Evolutionary conservation across 208 protist genomes (phyloP), one percentile per base, ranked within the genome.

Genomic region (Trypanosoma rangeli): DNA sequence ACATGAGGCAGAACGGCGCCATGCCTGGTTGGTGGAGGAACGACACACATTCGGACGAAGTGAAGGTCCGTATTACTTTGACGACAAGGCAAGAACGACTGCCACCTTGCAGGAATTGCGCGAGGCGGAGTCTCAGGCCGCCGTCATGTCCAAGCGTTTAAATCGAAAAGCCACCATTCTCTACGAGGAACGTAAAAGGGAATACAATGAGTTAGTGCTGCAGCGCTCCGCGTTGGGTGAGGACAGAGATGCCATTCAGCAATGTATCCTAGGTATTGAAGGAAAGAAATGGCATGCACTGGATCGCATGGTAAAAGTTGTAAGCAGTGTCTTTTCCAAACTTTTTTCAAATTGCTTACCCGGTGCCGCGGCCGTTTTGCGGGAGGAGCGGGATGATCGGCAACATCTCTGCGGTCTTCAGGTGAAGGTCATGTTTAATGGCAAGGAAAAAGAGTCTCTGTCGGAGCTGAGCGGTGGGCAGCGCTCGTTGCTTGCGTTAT

Each of bases 381-480:
- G 80, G 8, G 95, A 97, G 69, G 96, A 98, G 65, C 76, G 85
- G 9, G 78, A 97, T 68, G 86, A 84, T 33, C 54, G 80, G 1
- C 50, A 80, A 13, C 85, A 92, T 59, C 77, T 99, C 15, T 86
- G 85, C 58, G 98, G 98, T 13, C 76, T 99, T 0, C 88, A 97
- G 49, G 90, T 99, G 8, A 79, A 82, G 24, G 98, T 99, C 3
- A 90, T 92, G 39, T 99, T 99, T 86, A 98, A 98, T 66, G 89
- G 85, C 5, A 92, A 97, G 68, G 98, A 98, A 92, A 99, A 99
- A 78, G 90, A 99, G 61, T 94, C 83, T 15, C 86, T 99, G 9
- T 94, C 95, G 3, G 99, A 99, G 81, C 89, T 99, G 1, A 98
- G 92, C 75, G 99, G 99, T 28, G 99, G 99, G 0, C 99, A 99